Evolutionary conservation across 2,329 filamentous ascomycete species (phyloP), one percentile per base, ranked within the genome.

Genomic region (Colletotrichum orchidophilum): DNA sequence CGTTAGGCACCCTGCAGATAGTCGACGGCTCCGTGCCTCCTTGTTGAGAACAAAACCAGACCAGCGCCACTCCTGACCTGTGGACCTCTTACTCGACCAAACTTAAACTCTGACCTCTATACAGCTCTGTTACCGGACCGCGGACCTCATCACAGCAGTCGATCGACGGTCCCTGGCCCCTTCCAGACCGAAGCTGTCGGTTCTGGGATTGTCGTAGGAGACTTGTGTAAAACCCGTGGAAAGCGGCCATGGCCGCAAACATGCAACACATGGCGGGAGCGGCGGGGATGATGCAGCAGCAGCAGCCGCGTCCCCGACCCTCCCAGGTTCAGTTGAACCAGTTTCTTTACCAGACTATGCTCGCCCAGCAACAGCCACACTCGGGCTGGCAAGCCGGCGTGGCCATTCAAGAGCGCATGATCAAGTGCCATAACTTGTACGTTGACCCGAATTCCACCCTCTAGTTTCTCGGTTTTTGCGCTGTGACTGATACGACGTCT

Each of bases 161-260:
- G 64, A 64, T 57, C 58, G 53, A 68, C 29, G 53, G 64, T 53
- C 53, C 21, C 29, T 35, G 42, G 46, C 26, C 39, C 31, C 35
- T 52, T 31, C 55, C 65, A 63, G 70, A 60, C 65, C 72, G 66
- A 71, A 61, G 26, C 55, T 21, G 35, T 31, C 60, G 57, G n/a
- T 24, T 46, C 58, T 52, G 35, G 33, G 57, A 35, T 35, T 42
- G 35, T 15, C 35, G 64, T 29, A 63, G 58, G 50, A 53, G 50
- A 68, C 57, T 72, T 73, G 61, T 73, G 64, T 55, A 24, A 73
- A 71, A 31, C 71, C 70, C 61, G 69, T 74, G 63, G 62, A 70
- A 72, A 75, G 85, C 85, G 83, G 86, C 85, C 81, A 90, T 90
- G 88, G 87, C 88, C 82, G 87, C 85, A 78, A 89, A 88, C 75